Conservation (phyloP, 2,329 filamentous ascomycete genomes). For the Alternaria alternata region DNA sequence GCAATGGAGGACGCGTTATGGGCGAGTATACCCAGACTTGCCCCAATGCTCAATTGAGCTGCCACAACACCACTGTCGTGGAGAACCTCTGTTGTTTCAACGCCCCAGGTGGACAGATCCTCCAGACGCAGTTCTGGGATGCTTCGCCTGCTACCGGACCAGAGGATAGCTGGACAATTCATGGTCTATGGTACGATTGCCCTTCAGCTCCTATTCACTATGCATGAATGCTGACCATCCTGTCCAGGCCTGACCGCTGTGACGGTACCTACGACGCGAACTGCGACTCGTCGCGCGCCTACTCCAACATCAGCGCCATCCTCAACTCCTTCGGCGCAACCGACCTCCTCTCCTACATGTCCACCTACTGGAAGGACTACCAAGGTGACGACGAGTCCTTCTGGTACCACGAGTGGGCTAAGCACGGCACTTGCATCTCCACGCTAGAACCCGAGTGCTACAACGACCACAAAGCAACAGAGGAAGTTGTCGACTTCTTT, state of each 20-base stretch:
- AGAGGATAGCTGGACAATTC: conserved; percentile 75
- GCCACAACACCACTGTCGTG: conserved; percentile 68
- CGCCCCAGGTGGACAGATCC: conserved; percentile 72
- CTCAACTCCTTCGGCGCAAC: conserved; percentile 63
- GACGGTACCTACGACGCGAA: conserved; percentile 73
- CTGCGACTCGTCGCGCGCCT: conserved; percentile 69
- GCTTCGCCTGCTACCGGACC: conserved; percentile 70
- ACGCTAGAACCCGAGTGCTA: conserved; percentile 73
- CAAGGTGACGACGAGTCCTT: conserved; percentile 69
- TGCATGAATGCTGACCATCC: background rate
- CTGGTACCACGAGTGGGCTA: conserved; percentile 76
- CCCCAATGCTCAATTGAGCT: conserved; percentile 63
- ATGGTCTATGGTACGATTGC: conserved; percentile 68
- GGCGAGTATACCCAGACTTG: conserved; percentile 37
- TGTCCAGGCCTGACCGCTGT: conserved; percentile 61
- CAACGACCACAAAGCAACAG: conserved; percentile 61
- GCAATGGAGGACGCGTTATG: conserved; percentile 36
- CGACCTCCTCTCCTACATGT: conserved; percentile 71
- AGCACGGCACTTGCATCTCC: conserved; percentile 77
- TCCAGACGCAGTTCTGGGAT: conserved; percentile 83
- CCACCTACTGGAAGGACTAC: conserved; percentile 75
- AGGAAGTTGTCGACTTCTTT: conserved; percentile 76
- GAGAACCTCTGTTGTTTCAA: conserved; percentile 78
- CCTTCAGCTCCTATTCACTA: background rate
- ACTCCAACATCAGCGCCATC: conserved; percentile 71